Base-by-base conservation (phyloP, 1,284 basidiomycete species). In the Trichosporon sp. region DNA sequence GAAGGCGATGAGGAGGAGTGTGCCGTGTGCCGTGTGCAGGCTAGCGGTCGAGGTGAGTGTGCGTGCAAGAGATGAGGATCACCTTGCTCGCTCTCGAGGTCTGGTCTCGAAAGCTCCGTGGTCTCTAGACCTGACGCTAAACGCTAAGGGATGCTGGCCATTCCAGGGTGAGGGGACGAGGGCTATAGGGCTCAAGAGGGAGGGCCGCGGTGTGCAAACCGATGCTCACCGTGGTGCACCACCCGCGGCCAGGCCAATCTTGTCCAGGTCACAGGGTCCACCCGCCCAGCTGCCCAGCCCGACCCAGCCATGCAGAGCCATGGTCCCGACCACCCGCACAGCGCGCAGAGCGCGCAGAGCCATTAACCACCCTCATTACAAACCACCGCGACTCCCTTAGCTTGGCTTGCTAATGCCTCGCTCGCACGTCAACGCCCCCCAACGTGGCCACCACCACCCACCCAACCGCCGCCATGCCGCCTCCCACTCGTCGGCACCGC, bases 371-470 rank as follows among this genome's bases (percentile, higher is more conserved):
- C 43, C 16, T n/a, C 43, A 46, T 46, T 46, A 46, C 43, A 46
- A 46, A n/a, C 43, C 43, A 16, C 26, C 26, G 26, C 26, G 26
- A 26, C 26, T 2, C 26, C 26, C 26, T 26, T 11, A 4, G 43
- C 14, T 1, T n/a, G 5, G 16, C 43, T 46, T 46, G 14, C 16
- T 46, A 46, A 46, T 46, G 43, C 43, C 43, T 46, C 43, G 7
- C 16, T n/a, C 10, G 2, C 11, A 6, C 38, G 8, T 10, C 38
- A 12, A 40, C 46, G 14, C 8, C 46, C 8, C 51, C n/a, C 51
- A 54, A 54, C 51, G 51, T 54, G 51, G 51, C 51, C 19, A 54
- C 51, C 51, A 54, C 51, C 19, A 54, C 19, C 26, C 26, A 26
- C 26, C 26, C 26, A 26, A 26, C 26, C n/a, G 51, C 7, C 51